Evolutionary conservation across 139 green algal genomes (phyloP), one percentile per base, ranked within the genome.

Genomic region (Asterochloris sp.): DNA sequence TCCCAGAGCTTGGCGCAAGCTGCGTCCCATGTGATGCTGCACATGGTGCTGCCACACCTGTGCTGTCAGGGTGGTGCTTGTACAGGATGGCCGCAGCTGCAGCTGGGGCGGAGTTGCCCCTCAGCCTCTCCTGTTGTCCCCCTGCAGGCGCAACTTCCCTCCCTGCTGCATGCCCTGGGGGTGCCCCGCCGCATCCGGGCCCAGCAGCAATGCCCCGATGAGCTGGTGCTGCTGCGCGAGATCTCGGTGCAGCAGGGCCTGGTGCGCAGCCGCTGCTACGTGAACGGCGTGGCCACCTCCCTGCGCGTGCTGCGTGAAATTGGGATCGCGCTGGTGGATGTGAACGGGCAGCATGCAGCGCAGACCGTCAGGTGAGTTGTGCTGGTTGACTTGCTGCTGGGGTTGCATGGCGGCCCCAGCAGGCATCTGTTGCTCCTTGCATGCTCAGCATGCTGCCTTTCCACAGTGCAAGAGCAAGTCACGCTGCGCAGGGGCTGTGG

Each of bases 341-440:
- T 95, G 21, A 98, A 98, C 85, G 94, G 92, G 0, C 95, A 98
- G 81, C 84, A 95, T 62, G 84, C 90, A 12, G 83, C 89, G 0
- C 74, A 88, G 54, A 83, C 82, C 9, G 87, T 97, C 1, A 87
- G 85, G 73, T 82, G 77, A 23, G 27, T 13, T n/a, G n/a, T 24
- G 12, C 24, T 83, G 38, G 15, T 54, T 54, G 38, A 54, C 4
- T 54, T 54, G 38, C 2, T 54, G 38, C 38, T 54, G 6, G 38
- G 38, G 38, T 54, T 54, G 38, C 38, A 54, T 54, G 38, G 38
- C 38, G 38, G 38, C 38, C 38, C 38, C 6, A 54, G 38, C 38
- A 54, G 38, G 38, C 38, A 6, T 6, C 38, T 54, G 38, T 54
- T 54, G 38, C 38, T 54, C 38, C 38, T 54, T 54, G 38, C 38